Conservation (phyloP, 805 yeast genomes). For the Barnettozyma botsteinii region DNA sequence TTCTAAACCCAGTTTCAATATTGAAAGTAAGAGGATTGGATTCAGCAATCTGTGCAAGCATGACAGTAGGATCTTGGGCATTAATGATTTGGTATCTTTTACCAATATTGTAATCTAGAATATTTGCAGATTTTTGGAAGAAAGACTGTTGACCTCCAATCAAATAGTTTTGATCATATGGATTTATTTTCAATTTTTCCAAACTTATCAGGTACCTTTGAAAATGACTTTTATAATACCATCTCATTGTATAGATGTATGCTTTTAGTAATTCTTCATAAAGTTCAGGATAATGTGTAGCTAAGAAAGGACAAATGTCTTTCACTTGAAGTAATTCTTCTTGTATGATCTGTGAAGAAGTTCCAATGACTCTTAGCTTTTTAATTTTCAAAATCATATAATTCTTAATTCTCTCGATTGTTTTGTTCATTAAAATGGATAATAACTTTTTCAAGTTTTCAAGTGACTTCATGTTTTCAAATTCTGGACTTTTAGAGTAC, state of each 20-base stretch:
- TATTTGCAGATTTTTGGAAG: conserved; percentile 11
- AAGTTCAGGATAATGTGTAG: conserved; percentile 48
- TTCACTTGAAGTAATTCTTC: conserved; percentile 54
- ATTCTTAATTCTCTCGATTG: conserved; percentile 72
- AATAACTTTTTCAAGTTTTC: conserved; percentile 29
- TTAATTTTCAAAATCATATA: conserved; percentile 62
- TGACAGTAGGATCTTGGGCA: conserved; percentile 53
- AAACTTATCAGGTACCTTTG: conserved; percentile 69
- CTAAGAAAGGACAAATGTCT: conserved; percentile 55
- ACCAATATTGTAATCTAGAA: conserved; percentile 29
- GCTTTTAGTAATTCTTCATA: conserved; percentile 75
- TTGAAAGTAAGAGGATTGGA: conserved; percentile 58
- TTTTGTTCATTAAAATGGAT: conserved; percentile 50
- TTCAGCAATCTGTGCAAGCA: conserved; percentile 84
- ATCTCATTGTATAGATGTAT: conserved; percentile 79
- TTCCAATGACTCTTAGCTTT: conserved; percentile 51
- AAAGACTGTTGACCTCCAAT: conserved; percentile 37
- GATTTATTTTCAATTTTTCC: conserved; percentile 51
- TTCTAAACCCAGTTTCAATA: conserved; percentile 69
- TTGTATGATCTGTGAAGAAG: conserved; percentile 75
- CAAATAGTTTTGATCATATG: conserved; percentile 50
- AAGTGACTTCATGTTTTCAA: conserved; percentile 17
- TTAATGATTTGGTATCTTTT: conserved; percentile 55
- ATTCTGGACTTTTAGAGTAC: conserved; percentile 25
- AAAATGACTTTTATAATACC: conserved; percentile 85